These are phyloP conservation scores for Suhomyces prunicola DNA, from an alignment of 805 yeast species.

Conservation along the genomic window DNA sequence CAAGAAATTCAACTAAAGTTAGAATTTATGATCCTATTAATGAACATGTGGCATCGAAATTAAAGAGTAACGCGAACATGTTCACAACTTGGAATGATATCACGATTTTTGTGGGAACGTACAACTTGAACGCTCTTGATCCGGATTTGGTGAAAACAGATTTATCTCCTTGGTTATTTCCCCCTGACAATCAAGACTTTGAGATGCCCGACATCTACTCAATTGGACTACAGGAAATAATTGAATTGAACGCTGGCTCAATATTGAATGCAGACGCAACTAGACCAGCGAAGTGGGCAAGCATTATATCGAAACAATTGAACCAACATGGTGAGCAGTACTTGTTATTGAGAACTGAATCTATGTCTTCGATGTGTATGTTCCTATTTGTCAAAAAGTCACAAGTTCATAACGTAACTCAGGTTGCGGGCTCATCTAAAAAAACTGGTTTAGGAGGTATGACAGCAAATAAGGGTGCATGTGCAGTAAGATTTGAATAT, in stretches of 20 bases:
- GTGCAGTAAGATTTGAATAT: constrained; percentile 82
- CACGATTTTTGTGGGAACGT: constrained; percentile 76
- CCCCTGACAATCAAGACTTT: constrained; percentile 43
- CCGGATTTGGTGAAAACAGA: constrained; percentile 49
- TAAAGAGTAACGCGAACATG: constrained; percentile 45
- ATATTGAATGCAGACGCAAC: constrained; percentile 83
- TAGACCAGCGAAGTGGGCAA: constrained; percentile 77
- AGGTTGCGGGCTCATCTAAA: constrained; percentile 91
- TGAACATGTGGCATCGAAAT: constrained; percentile 72
- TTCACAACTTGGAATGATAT: constrained; percentile 63
- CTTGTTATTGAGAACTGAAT: constrained; percentile 68
- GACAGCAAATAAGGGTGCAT: constrained; percentile 96
- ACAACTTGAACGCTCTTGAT: constrained; percentile 74
- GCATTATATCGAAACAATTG: constrained; percentile 57
- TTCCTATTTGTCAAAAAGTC: constrained; percentile 59
- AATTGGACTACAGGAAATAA: constrained; percentile 92
- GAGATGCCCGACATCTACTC: constrained; percentile 74
- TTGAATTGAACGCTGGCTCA: constrained; percentile 89
- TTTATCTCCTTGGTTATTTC: constrained; percentile 78
- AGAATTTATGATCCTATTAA: constrained; percentile 81
- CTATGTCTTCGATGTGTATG: constrained; percentile 66
- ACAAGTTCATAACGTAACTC: constrained; percentile 54
- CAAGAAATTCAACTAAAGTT: constrained; percentile 63
- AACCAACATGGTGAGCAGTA: constrained; percentile 48
- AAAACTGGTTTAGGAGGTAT: constrained; percentile 97